Percentiles rank a stretch among this genome's conserved stretches.
Evolutionary conservation across 2,329 filamentous ascomycete species (phyloP).

Genomic region (Penicillium sp.): DNA sequence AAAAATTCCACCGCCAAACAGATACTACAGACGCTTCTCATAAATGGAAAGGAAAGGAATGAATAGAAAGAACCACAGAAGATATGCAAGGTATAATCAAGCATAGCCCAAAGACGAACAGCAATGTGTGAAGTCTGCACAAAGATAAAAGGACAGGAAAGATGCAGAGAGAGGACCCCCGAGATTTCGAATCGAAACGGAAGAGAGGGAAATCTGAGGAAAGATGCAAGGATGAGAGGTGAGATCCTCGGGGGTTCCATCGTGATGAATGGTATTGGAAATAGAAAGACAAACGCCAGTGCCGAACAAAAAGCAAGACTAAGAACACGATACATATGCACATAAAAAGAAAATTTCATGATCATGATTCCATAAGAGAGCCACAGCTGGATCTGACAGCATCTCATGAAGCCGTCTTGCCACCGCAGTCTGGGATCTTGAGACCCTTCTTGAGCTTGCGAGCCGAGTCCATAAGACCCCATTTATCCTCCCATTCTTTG

Average conservation of each 20-base stretch:
- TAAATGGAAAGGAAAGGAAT: background rate
- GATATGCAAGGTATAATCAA: background rate
- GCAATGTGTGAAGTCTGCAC: background rate
- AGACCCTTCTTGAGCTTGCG: slow-evolving; percentile 81
- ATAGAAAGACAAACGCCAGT: slow-evolving; percentile 2
- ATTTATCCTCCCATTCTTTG: slow-evolving; percentile 90
- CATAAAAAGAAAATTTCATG: slow-evolving; percentile 14
- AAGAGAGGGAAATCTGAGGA: background rate
- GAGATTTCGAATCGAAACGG: background rate
- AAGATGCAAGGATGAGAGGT: background rate
- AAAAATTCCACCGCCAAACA: background rate
- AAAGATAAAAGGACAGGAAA: background rate
- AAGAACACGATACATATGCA: slow-evolving; percentile 4
- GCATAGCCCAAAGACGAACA: background rate
- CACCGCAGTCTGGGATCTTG: slow-evolving; percentile 82
- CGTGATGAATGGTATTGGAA: slow-evolving; percentile 1
- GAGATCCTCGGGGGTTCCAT: background rate
- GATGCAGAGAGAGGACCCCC: background rate
- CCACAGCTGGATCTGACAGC: background rate
- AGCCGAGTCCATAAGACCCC: slow-evolving; percentile 85
- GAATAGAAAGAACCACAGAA: background rate
- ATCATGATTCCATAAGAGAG: slow-evolving; percentile 21
- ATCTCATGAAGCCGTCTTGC: slow-evolving; percentile 59
- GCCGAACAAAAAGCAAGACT: background rate
- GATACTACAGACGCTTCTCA: background rate